Percentiles rank a stretch among this genome's conserved stretches.
phyloP scores from a whole-genome alignment of 371 early-diverging fungal genomes.

The Mortierella sp. region DNA sequence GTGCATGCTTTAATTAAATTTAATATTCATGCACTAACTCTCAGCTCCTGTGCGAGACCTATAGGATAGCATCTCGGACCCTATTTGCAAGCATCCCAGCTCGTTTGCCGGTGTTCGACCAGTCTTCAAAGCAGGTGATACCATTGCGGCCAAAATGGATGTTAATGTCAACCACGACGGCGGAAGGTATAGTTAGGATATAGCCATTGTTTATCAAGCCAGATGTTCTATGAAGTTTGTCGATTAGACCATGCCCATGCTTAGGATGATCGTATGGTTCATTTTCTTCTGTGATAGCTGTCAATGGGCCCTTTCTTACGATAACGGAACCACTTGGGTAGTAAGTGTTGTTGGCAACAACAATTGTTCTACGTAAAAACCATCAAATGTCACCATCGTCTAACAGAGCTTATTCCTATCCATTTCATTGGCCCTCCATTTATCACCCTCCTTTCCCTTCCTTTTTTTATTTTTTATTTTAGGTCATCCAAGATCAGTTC shows the following conservation, averaged over 20 bases:
- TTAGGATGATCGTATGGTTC: too few relatives aligned
- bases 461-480: neutral
- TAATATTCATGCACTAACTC: neutral
- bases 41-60: too few relatives aligned
- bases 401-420: too few relatives aligned
- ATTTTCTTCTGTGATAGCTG: constrained; percentile 60
- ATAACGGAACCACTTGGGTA: constrained; percentile 68
- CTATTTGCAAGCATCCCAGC: constrained; percentile 46
- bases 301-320: constrained; percentile 74
- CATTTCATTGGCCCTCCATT: neutral
- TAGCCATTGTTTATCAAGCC: too few relatives aligned
- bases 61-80: constrained; percentile 31
- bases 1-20: neutral
- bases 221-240: too few relatives aligned
- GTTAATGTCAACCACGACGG: constrained; percentile 50
- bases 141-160: constrained; percentile 41
- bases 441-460: neutral
- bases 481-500: constrained; percentile 67
- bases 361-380: too few relatives aligned
- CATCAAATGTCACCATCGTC: too few relatives aligned
- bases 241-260: too few relatives aligned
- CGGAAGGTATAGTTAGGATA: constrained; percentile 51
- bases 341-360: constrained; percentile 60
- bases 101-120: constrained; percentile 53
- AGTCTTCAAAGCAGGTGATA: constrained; percentile 38